These are phyloP conservation scores for Gastrodia elata DNA, from an alignment of 106 monocot genomes.

Conservation along the genomic window DNA sequence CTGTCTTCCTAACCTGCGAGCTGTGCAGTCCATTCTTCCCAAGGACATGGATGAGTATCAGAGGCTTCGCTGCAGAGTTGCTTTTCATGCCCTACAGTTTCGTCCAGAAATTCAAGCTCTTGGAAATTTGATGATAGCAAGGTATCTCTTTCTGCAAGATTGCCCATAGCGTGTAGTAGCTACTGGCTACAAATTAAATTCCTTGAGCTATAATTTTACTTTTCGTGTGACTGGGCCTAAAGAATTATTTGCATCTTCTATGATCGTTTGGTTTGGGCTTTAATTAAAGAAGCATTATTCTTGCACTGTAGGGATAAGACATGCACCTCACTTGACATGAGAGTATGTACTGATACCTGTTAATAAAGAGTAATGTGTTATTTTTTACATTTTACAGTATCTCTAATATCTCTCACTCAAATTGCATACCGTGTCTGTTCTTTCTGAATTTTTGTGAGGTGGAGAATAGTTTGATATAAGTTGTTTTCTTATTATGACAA, in stretches of 20 bases:
- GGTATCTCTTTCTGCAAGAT: slow-evolving; percentile 26
- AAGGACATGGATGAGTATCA: slow-evolving; percentile 78
- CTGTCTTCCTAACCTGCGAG: slow-evolving; percentile 1
- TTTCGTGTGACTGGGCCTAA: background rate
- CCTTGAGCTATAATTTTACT: background rate
- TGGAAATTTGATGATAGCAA: slow-evolving; percentile 61
- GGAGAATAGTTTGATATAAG: background rate
- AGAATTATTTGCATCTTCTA: background rate
- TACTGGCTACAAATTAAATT: background rate
- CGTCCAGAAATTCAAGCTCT: slow-evolving; percentile 67
- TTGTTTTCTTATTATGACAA: background rate
- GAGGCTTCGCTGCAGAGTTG: slow-evolving; percentile 86
- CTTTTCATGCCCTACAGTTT: slow-evolving; percentile 83
- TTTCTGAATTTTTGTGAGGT: background rate
- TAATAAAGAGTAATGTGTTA: background rate
- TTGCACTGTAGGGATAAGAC: too few species aligned
- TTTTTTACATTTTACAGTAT: background rate
- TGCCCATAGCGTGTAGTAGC: background rate
- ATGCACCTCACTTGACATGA: background rate
- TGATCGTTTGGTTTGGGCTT: background rate
- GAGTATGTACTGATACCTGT: background rate
- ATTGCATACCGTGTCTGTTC: background rate
- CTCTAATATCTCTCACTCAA: background rate
- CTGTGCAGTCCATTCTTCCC: slow-evolving; percentile 60
- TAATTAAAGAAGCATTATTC: too few species aligned